Base-by-base conservation (phyloP, 2,329 filamentous ascomycete species). In the Botryotinia narcissicola region DNA sequence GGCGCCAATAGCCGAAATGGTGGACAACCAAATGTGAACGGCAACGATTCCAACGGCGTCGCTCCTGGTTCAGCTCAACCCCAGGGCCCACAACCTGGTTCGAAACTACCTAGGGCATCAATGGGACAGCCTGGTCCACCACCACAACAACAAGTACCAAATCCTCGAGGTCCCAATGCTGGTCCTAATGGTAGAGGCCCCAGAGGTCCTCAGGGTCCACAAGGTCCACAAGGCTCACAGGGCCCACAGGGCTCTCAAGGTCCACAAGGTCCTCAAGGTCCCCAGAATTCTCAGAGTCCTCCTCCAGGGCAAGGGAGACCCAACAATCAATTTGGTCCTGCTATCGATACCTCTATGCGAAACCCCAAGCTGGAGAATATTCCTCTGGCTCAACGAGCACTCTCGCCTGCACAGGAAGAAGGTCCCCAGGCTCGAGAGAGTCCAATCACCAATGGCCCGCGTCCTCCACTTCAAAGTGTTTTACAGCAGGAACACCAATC, bases 81-180 rank as follows among this genome's bases (percentile, higher is more conserved):
- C 8, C 79, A 80, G 74, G 77, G 86, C 3, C 87, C 77, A 37
- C 75, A 75, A 59, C 73, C 71, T 73, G 85, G 85, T 46, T 91
- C 90, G 62, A 85, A 89, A 74, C 82, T 91, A 74, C 90, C 90
- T 57, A 85, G 87, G 74, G 87, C 87, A 54, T 88, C 88, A 62
- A 84, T 87, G 79, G 85, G 87, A 71, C 88, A 89, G 80, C 84
- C 86, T 61, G 90, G 90, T 20, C 90, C 90, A 57, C 90, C 90
- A 68, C 90, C 90, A 37, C 86, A 88, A 71, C 88, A 89, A 62
- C 90, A 91, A 81, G 86, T 88, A 67, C 89, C 90, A 54, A 86
- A 86, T 68, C 86, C 88, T 61, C 75, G 79, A 70, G 77, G 76
- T 37, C 70, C 70, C 3, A 63, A 54, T 54, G 64, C 74, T 10